Conservation (phyloP, 257 asterid genomes). For the Thymus quinquecostatus region DNA sequence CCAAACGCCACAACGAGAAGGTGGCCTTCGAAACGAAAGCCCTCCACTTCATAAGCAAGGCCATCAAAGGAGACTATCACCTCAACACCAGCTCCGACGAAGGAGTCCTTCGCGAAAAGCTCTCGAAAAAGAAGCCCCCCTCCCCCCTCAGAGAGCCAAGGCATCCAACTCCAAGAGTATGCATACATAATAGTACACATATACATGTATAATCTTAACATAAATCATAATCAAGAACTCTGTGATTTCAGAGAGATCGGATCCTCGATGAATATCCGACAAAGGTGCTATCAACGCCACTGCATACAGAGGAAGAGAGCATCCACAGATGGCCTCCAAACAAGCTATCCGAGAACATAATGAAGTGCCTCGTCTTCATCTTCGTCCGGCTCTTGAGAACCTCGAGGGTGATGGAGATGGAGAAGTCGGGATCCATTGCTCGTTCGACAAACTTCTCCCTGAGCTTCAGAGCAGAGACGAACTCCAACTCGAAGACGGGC, state of each 20-base stretch:
- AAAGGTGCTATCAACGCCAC: slow-evolving; percentile 45
- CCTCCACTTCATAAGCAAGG: slow-evolving; percentile 83
- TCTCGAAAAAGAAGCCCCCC: slow-evolving; percentile 48
- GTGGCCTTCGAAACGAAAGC: slow-evolving; percentile 66
- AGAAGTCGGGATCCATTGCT: slow-evolving; percentile 70
- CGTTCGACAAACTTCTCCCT: slow-evolving; percentile 67
- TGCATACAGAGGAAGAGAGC: slow-evolving; percentile 64
- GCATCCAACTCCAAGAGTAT: slow-evolving; percentile 72
- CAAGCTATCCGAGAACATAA: slow-evolving; percentile 84
- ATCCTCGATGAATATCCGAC: slow-evolving; percentile 41
- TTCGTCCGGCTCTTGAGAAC: slow-evolving; percentile 75
- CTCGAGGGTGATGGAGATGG: slow-evolving; percentile 76
- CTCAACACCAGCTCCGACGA: slow-evolving; percentile 37
- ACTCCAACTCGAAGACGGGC: slow-evolving; percentile 41
- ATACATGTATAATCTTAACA: not conserved
- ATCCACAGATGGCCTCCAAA: slow-evolving; percentile 76
- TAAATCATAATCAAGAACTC: not conserved
- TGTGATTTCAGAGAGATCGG: slow-evolving; percentile 59
- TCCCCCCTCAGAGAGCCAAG: slow-evolving; percentile 69
- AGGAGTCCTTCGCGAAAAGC: slow-evolving; percentile 43
- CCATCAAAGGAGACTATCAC: slow-evolving; percentile 78
- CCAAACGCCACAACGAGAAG: slow-evolving; percentile 35
- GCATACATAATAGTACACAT: not conserved
- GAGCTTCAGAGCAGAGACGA: slow-evolving; percentile 75
- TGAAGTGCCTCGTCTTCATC: slow-evolving; percentile 78